Evolutionary conservation across 768 basidiomycete species (phyloP).

Genomic region (Piloderma croceum): DNA sequence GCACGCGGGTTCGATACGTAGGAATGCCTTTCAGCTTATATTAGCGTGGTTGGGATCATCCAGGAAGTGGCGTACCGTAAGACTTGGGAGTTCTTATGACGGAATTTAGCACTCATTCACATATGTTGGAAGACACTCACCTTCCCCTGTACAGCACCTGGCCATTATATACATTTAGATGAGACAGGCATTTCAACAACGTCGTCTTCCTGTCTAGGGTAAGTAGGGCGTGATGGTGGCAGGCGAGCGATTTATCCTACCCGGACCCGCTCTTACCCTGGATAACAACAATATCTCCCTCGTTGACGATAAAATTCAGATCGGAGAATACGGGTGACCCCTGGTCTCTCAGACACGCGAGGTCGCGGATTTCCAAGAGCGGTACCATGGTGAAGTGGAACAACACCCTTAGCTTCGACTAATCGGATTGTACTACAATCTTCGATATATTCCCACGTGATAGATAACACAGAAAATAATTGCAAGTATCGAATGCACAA

Average conservation of each 20-base stretch:
- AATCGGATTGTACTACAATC: no score
- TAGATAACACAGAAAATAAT: background rate
- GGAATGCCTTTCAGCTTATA: constrained; percentile 55
- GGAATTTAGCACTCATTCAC: background rate
- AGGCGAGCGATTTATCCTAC: constrained; percentile 24
- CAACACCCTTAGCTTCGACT: background rate
- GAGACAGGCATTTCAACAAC: constrained; percentile 77
- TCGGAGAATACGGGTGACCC: constrained; percentile 52
- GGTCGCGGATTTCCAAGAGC: constrained; percentile 41
- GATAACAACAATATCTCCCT: constrained; percentile 73
- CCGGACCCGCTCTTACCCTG: constrained; percentile 79
- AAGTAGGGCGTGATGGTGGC: background rate
- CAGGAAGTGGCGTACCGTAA: constrained; percentile 33
- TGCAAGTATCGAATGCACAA: background rate
- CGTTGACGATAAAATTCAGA: constrained; percentile 55
- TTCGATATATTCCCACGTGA: background rate
- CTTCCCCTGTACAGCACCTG: constrained; percentile 60
- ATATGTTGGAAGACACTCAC: constrained; percentile 34
- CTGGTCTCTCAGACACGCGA: constrained; percentile 44
- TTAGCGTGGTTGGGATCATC: constrained; percentile 2
- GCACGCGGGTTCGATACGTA: constrained; percentile 67
- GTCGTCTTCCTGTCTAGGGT: constrained; percentile 56
- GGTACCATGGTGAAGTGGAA: background rate
- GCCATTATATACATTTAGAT: constrained; percentile 68
- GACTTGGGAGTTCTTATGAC: constrained; percentile 41